Conservation (phyloP, 1,139 yeast species). For the Tardiomyces digboiensis region DNA sequence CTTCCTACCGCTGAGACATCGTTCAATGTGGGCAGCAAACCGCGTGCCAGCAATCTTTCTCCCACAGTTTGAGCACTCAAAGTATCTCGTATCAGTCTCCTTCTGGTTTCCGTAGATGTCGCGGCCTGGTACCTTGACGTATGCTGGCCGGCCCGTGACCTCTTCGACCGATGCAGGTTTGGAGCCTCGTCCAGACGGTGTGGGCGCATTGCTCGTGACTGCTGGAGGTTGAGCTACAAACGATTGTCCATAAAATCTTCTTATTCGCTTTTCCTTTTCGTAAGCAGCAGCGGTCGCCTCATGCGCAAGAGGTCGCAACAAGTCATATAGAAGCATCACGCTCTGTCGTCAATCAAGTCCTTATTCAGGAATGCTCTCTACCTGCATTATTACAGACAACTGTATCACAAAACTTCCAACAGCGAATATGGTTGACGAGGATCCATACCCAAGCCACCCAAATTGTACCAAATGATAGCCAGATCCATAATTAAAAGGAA, state of each 20-base stretch:
- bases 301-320: constrained; percentile 34
- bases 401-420: no score
- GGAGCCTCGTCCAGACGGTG: constrained; percentile 8
- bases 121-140: constrained; percentile 27
- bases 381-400: no score
- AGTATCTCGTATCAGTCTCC: constrained; percentile 41
- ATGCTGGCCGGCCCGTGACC: constrained; percentile 21
- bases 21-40: constrained; percentile 86
- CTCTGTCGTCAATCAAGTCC: constrained; percentile 11
- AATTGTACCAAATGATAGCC: no score
- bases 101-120: constrained; percentile 45
- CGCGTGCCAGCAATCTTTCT: constrained; percentile 85
- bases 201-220: constrained; percentile 12
- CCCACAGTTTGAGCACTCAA: constrained; percentile 71
- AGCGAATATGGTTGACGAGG: no score
- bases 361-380: no score
- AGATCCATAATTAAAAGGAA: no score
- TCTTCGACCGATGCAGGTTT: constrained; percentile 12
- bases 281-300: constrained; percentile 34
- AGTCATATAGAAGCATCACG: constrained; percentile 27
- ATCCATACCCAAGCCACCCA: no score
- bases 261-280: constrained; percentile 29
- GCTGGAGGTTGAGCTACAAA: constrained; percentile 13
- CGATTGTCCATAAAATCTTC: constrained; percentile 18
- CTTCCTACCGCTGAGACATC: constrained; percentile 59